Evolutionary conservation across 1,139 yeast species (phyloP), one percentile per base, ranked within the genome.

Genomic region (Kodamaea alishanica): DNA sequence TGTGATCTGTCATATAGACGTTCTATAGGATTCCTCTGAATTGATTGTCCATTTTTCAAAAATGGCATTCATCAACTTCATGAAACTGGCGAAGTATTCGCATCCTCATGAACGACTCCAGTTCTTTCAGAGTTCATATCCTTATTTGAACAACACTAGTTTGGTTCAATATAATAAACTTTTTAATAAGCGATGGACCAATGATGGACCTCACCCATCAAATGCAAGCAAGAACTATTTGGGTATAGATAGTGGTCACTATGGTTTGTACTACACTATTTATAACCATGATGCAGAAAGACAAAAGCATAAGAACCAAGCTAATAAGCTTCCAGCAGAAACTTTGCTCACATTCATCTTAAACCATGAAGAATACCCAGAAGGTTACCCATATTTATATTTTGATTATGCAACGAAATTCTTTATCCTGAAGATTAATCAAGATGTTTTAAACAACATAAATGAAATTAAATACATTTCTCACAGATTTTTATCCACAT

Each of bases 211-310:
- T 2, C 66, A 64, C 38, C 65, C 66, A 35, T 61, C 61, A 29
- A 52, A 44, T 43, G 52, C 55, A 20, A 43, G 44, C 9, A 48
- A 46, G 6, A 49, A 54, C 29, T 64, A 56, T 45, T 55, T 68
- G 41, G 55, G 60, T 9, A 63, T 71, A 10, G 66, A 63, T 35
- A 48, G 55, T 28, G 77, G 76, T 10, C 76, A 71, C 43, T 71
- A 70, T 49, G 77, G 76, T 0, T 53, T 71, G 31, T 71, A 71
- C 49, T 71, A 60, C 44, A 60, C 73, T 6, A 65, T 71, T 37
- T 69, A 65, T 50, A 67, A 63, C 46, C 66, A 63, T 34, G 76
- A 71, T 41, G 58, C 56, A 12, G 66, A 57, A 34, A 45, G 45
- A 22, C 26, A 25, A 11, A 37, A 42, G 15, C 34, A 40, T 12